These are phyloP conservation scores for Suhomyces guaymorum DNA, from an alignment of 1,139 yeast species.

Conservation along the genomic window DNA sequence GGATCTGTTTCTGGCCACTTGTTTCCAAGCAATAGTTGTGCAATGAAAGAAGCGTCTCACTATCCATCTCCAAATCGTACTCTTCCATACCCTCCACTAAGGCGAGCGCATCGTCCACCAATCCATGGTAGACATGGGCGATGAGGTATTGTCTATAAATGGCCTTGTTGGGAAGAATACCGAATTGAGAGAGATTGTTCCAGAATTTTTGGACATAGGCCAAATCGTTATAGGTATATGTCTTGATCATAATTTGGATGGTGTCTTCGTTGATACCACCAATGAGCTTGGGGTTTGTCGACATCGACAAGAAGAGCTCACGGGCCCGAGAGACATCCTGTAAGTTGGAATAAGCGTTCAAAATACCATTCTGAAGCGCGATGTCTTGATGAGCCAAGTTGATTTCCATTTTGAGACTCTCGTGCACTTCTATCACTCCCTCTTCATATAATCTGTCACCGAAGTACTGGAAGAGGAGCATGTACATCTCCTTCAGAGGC, in stretches of 20 bases:
- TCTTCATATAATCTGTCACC: slow-evolving; percentile 62
- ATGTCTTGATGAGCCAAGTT: slow-evolving; percentile 57
- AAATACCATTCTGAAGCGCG: slow-evolving; percentile 57
- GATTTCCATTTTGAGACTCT: slow-evolving; percentile 65
- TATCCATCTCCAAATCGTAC: slow-evolving; percentile 50
- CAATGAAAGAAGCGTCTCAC: slow-evolving; percentile 54
- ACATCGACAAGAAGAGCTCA: slow-evolving; percentile 61
- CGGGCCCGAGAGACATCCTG: slow-evolving; percentile 62
- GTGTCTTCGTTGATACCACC: slow-evolving; percentile 69
- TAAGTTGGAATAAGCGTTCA: slow-evolving; percentile 66
- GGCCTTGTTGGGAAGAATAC: slow-evolving; percentile 54
- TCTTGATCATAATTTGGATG: slow-evolving; percentile 69
- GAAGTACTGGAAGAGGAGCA: slow-evolving; percentile 60
- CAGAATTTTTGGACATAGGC: slow-evolving; percentile 64
- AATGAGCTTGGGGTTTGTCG: slow-evolving; percentile 49
- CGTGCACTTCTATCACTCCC: slow-evolving; percentile 69
- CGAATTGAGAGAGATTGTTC: slow-evolving; percentile 57
- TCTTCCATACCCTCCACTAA: slow-evolving; percentile 53
- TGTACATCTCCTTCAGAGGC: slow-evolving; percentile 70
- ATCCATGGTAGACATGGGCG: slow-evolving; percentile 74
- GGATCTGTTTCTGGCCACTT: slow-evolving; percentile 48
- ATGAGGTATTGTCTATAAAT: slow-evolving; percentile 65
- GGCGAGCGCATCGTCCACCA: slow-evolving; percentile 57
- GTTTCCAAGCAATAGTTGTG: slow-evolving; percentile 62
- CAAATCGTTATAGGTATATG: slow-evolving; percentile 60